Evolutionary conservation across 1,284 basidiomycete genomes (phyloP).

Genomic region (Ustilago hordei): DNA sequence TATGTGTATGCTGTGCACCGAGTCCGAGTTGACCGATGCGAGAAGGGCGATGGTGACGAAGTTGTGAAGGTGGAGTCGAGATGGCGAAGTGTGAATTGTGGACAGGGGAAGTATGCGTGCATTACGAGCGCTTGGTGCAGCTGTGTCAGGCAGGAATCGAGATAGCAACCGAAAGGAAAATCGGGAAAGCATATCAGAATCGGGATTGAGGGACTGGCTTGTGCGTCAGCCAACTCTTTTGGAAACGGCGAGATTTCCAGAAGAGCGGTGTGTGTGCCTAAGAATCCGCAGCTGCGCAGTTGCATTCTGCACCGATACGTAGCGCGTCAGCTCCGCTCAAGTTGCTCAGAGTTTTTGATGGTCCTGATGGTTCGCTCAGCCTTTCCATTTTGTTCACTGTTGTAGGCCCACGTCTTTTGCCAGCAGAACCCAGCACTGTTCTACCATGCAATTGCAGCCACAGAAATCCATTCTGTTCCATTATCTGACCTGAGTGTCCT

Average conservation of each 20-base stretch:
- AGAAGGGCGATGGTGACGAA: background rate
- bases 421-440: no score
- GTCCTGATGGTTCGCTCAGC: no score
- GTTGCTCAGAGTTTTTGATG: no score
- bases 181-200: slow-evolving; percentile 7
- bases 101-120: slow-evolving; percentile 3
- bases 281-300: background rate
- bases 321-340: slow-evolving; percentile 1
- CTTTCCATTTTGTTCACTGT: no score
- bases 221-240: slow-evolving; percentile 22
- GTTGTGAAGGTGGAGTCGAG: background rate
- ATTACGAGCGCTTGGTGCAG: background rate
- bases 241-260: background rate
- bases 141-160: slow-evolving; percentile 1
- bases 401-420: no score
- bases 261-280: background rate
- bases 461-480: no score
- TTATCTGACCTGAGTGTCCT: no score
- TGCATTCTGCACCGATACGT: slow-evolving; percentile 21
- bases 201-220: slow-evolving; percentile 19
- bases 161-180: slow-evolving; percentile 3
- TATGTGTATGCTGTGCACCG: slow-evolving; percentile 4
- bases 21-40: background rate
- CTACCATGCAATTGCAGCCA: no score
- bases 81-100: slow-evolving; percentile 3